Evolutionary conservation across 345 rosid species (phyloP).

Genomic region (Cochlearia excelsa): DNA sequence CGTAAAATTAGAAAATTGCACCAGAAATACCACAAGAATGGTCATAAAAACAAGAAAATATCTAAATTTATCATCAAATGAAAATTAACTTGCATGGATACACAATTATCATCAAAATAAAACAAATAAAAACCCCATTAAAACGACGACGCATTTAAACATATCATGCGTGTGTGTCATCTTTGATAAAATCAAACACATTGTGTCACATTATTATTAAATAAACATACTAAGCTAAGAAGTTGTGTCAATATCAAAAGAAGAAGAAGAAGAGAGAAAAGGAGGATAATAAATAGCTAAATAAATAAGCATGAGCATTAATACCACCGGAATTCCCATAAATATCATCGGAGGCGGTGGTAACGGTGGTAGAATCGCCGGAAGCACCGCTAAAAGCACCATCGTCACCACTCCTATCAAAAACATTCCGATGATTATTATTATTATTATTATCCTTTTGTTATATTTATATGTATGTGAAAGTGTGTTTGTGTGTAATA

Average conservation of each 20-base stretch:
- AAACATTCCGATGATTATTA: constrained; percentile 12
- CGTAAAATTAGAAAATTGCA: no score
- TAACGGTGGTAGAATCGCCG: constrained; percentile 34
- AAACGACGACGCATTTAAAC: constrained; percentile 21
- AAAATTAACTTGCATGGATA: constrained; percentile 19
- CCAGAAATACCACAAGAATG: no score
- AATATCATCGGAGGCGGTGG: constrained; percentile 38
- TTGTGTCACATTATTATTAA: constrained; percentile 2
- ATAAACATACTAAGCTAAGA: background rate
- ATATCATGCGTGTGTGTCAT: background rate
- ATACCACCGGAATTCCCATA: constrained; percentile 35
- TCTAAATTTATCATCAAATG: background rate
- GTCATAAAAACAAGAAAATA: background rate
- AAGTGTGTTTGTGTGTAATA: background rate
- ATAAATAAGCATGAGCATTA: constrained; percentile 31
- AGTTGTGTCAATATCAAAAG: constrained; percentile 2
- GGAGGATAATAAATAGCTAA: constrained; percentile 33
- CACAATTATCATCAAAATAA: constrained; percentile 4
- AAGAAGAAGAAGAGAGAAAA: constrained; percentile 14
- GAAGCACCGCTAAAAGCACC: constrained; percentile 23
- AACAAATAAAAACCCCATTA: background rate
- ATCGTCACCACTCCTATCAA: constrained; percentile 16
- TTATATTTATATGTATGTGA: background rate
- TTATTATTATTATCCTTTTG: background rate
- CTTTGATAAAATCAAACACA: background rate